Base-by-base conservation (phyloP, 768 basidiomycete species). In the Suillus spraguei region DNA sequence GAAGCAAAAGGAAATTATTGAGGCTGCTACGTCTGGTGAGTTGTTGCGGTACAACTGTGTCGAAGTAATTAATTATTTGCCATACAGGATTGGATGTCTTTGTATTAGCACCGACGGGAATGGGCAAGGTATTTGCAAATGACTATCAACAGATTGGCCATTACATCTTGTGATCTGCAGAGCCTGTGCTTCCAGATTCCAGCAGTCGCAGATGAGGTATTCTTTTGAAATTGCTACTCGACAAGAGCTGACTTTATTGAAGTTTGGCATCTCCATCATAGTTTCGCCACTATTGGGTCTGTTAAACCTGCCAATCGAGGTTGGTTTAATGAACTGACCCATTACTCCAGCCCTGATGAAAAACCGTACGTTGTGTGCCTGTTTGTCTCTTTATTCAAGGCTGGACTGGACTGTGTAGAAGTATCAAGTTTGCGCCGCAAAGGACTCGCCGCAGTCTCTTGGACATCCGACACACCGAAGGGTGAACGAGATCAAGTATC, bases 171-270 rank as follows among this genome's bases (percentile, higher is more conserved):
- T 41, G 14, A 53, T 59, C 6, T 24, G 5, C 59, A 93, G 91
- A 93, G 91, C 68, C 69, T 95, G 4, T 95, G 93, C 74, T 95
- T 94, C 70, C 93, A 94, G 76, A 78, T 94, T 35, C 93, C 93
- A 50, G 92, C 93, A 0, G 76, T 89, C 39, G 86, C 87, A 10
- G 84, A 82, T 46, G 79, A 84, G 63, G 90, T 89, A 42, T 36
- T 14, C 3, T 20, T 22, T 32, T 35, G 42, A 5, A 32, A 47
- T 9, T n/a, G 3, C 14, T 16, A 20, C 17, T 60, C 36, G 38
- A 24, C 20, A 13, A 10, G 33, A 50, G 33, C 59, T 32, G 42
- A 39, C 35, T 17, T 46, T 64, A 1, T n/a, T 24, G 22, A 52
- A 92, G 90, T 78, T 78, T 46, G 92, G 92, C 8, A 73, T 93